Evolutionary conservation across 2,329 filamentous ascomycete species (phyloP).

Genomic region (Podosphaera leucotricha): DNA sequence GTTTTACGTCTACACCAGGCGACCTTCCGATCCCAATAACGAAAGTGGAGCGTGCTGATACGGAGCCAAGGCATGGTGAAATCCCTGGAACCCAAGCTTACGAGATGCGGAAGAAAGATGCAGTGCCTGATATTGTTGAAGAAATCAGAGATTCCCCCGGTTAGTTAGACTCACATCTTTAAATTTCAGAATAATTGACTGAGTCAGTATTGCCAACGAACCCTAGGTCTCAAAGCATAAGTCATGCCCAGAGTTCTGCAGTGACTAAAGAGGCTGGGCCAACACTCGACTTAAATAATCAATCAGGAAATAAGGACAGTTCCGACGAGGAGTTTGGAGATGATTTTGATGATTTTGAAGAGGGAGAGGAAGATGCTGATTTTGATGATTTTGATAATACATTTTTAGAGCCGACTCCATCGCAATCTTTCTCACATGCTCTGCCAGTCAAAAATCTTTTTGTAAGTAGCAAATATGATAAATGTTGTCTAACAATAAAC

Average conservation of each 20-base stretch:
- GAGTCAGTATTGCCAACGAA: constrained; percentile 32
- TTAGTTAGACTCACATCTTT: constrained; percentile 21
- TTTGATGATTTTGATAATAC: constrained; percentile 34
- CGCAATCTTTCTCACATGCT: constrained; percentile 15
- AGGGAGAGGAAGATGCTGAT: constrained; percentile 24
- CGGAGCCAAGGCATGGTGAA: constrained; percentile 31
- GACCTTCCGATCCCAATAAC: constrained; percentile 30
- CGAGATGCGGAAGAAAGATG: constrained; percentile 30
- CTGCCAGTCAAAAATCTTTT: constrained; percentile 17
- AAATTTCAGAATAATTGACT: constrained; percentile 30
- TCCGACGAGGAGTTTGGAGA: constrained; percentile 30
- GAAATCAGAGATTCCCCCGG: constrained; percentile 24
- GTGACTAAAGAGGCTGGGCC: constrained; percentile 9
- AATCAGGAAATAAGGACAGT: constrained; percentile 31
- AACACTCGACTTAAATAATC: constrained; percentile 27
- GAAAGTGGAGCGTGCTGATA: constrained; percentile 32
- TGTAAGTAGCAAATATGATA: constrained; percentile 20
- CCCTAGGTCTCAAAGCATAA: constrained; percentile 23
- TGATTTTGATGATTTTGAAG: constrained; percentile 49
- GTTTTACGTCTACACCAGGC: constrained; percentile 13
- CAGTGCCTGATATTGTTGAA: constrained; percentile 35
- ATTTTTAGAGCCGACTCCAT: constrained; percentile 36
- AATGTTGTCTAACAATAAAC: constrained; percentile 4
- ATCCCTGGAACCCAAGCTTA: constrained; percentile 36
- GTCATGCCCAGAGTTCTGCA: constrained; percentile 18